Base-by-base conservation (phyloP, 257 asterid species). In the Solanum raphanifolium region DNA sequence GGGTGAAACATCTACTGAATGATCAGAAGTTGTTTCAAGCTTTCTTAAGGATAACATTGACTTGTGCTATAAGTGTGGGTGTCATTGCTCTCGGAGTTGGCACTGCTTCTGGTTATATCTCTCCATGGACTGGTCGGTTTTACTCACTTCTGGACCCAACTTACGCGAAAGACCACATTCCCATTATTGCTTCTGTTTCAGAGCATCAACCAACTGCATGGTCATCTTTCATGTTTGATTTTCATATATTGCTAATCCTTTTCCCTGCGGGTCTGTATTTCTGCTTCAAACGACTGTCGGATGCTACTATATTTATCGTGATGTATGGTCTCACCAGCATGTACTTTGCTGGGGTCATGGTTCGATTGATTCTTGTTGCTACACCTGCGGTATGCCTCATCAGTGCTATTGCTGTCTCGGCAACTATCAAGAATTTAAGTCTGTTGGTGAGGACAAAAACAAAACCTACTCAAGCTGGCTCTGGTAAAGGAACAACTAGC, bases 311-410 rank as follows among this genome's bases (percentile, higher is more conserved):
- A 87, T 97, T 97, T 89, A 95, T 97, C 62, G 97, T 95, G 93
- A 94, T 97, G 98, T 97, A 97, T 87, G 99, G 99, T 87, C 98
- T 96, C 89, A 96, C 98, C 72, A 97, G 99, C 90, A 97, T 97
- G 99, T 97, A 97, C 91, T 97, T 97, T 87, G 98, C 99, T 91
- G 99, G 99, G 87, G 99, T 97, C 89, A 97, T 97, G 99, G 99
- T 97, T 90, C 95, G 99, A 83, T 89, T 97, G 89, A 97, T 96
- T 90, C 98, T 97, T 86, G 99, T 97, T 83, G 99, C 99, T 41
- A 97, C 99, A 81, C 99, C 99, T 88, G 99, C 99, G 29, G 95
- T 97, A 34, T 97, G 99, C 93, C 99, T 97, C 89, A 94, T 95
- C 79, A 96, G 99, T 91, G 98, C 99, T 76, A 95, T 97, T 91